Evolutionary conservation across 495 filamentous ascomycete genomes (phyloP).

Genomic region (Trichocladium antarcticum): DNA sequence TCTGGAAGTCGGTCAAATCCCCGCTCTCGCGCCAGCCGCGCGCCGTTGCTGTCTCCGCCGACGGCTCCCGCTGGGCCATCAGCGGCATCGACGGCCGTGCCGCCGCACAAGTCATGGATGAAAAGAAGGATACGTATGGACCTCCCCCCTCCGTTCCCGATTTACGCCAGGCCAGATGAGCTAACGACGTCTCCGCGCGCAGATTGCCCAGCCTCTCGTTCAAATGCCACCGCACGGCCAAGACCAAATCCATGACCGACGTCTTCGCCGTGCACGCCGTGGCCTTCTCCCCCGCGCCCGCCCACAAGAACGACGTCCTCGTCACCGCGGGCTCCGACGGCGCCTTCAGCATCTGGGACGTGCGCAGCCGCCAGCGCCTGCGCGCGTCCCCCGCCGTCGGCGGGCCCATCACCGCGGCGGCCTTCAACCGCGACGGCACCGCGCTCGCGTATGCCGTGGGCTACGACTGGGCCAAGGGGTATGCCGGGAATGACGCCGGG

Average conservation of each 20-base stretch:
- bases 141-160: neutral
- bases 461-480: constrained; percentile 94
- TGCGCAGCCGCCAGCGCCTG: constrained; percentile 73
- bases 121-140: no score
- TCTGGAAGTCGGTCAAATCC: constrained; percentile 74
- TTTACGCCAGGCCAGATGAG: no score
- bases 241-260: constrained; percentile 57
- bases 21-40: constrained; percentile 84
- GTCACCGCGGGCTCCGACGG: constrained; percentile 82
- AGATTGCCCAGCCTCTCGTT: constrained; percentile 63
- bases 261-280: constrained; percentile 87
- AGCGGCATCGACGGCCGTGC: constrained; percentile 85
- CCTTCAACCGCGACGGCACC: constrained; percentile 63
- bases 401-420: constrained; percentile 65
- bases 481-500: constrained; percentile 55
- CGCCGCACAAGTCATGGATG: constrained; percentile 79
- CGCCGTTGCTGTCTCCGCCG: constrained; percentile 72
- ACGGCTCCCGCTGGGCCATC: constrained; percentile 73
- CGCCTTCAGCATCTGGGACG: constrained; percentile 86
- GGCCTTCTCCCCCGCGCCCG: constrained; percentile 75
- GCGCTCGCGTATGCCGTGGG: constrained; percentile 87
- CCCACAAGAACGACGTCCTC: constrained; percentile 62
- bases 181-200: no score
- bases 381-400: constrained; percentile 68
- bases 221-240: constrained; percentile 78